These are phyloP conservation scores for Microdochium trichocladiopsis DNA, from an alignment of 2,329 filamentous ascomycete genomes.

Conservation along the genomic window DNA sequence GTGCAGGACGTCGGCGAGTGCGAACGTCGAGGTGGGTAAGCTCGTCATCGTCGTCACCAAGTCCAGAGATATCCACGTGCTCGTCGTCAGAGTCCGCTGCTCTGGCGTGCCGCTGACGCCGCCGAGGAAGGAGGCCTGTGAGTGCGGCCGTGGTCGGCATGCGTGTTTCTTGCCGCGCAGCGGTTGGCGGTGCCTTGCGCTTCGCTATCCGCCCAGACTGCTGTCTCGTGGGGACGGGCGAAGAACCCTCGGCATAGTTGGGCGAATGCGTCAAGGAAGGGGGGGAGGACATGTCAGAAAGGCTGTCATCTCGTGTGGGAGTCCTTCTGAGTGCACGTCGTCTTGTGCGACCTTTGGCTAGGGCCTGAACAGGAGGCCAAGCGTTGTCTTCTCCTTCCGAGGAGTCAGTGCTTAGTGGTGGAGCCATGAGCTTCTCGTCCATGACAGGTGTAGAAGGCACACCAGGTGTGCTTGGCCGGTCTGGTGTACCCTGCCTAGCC, in stretches of 20 bases:
- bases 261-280: conserved; percentile 62
- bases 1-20: conserved; percentile 24
- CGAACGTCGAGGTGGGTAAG: conserved; percentile 37
- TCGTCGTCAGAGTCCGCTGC: conserved; percentile 38
- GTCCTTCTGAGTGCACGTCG: conserved; percentile 22
- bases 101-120: conserved; percentile 32
- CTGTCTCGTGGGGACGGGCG: conserved; percentile 12
- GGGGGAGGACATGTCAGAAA: conserved; percentile 54
- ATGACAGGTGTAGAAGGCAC: conserved; percentile 32
- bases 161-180: conserved; percentile 25
- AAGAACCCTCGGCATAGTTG: conserved; percentile 34
- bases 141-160: conserved; percentile 48
- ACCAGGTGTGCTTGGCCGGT: conserved; percentile 16
- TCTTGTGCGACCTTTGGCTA: conserved; percentile 35
- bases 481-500: conserved; percentile 8
- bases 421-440: conserved; percentile 43
- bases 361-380: conserved; percentile 45
- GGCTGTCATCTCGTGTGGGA: conserved; percentile 28
- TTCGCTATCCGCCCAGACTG: conserved; percentile 15
- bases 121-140: conserved; percentile 44
- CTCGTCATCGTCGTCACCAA: conserved; percentile 50
- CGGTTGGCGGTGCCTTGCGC: conserved; percentile 18
- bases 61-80: conserved; percentile 38
- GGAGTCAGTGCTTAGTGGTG: conserved; percentile 46
- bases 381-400: conserved; percentile 32